Conservation (phyloP, 768 basidiomycete genomes). For the Tephrocybe sp. region DNA sequence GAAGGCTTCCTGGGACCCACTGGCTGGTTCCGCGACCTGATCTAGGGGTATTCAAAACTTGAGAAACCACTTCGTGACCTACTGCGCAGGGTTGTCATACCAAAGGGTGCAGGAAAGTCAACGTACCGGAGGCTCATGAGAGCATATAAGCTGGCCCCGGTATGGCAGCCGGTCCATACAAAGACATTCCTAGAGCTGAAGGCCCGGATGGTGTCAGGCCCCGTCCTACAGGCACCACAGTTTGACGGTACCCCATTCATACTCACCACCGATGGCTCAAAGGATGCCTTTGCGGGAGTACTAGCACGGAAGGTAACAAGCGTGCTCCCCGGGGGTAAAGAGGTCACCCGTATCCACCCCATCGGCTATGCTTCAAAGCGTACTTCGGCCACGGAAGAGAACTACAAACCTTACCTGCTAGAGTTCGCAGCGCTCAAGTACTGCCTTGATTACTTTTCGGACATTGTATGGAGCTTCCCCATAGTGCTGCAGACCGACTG, state of each 20-base stretch:
- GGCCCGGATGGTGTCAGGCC: slow-evolving; percentile 24
- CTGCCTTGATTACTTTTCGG: slow-evolving; percentile 23
- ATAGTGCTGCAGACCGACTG: slow-evolving; percentile 31
- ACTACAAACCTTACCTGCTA: slow-evolving; percentile 27
- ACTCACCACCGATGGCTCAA: slow-evolving; percentile 30
- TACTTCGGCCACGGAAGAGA: slow-evolving; percentile 22
- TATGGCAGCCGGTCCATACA: slow-evolving; percentile 12
- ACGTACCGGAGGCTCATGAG: slow-evolving; percentile 24
- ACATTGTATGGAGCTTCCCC: slow-evolving; percentile 24
- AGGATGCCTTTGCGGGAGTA: slow-evolving; percentile 29
- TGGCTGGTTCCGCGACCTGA: slow-evolving; percentile 30
- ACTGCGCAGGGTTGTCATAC: slow-evolving; percentile 15
- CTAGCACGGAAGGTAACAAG: slow-evolving; percentile 23
- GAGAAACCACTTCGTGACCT: slow-evolving; percentile 30
- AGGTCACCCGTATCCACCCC: slow-evolving; percentile 18
- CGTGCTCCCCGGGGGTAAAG: slow-evolving; percentile 17
- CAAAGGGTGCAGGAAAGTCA: slow-evolving; percentile 19
- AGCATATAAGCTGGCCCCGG: background rate
- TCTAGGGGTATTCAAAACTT: slow-evolving; percentile 29
- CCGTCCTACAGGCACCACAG: slow-evolving; percentile 25
- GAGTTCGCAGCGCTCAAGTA: slow-evolving; percentile 34
- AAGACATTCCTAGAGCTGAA: slow-evolving; percentile 28
- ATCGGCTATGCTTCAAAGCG: slow-evolving; percentile 29
- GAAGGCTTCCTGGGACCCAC: slow-evolving; percentile 32
- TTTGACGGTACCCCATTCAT: slow-evolving; percentile 33